Evolutionary conservation across 2,329 filamentous ascomycete species (phyloP).

Genomic region (Sordariomycetes sp.): DNA sequence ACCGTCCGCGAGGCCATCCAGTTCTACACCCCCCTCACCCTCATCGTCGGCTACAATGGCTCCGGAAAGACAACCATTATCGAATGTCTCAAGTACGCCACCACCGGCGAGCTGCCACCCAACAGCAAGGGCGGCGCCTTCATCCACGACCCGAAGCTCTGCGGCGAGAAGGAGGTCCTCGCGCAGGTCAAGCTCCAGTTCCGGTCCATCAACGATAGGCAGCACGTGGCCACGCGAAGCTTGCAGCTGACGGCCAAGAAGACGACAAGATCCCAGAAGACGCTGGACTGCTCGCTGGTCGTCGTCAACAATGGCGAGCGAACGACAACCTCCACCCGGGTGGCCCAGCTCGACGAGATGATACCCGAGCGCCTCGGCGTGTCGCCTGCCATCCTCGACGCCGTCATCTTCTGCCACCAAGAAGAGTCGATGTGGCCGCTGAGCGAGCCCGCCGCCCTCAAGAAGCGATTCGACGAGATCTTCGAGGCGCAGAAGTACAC

Average conservation of each 20-base stretch:
- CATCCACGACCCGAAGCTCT: conserved; percentile 92
- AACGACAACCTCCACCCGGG: conserved; percentile 67
- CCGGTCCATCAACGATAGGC: conserved; percentile 64
- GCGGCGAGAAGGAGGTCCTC: conserved; percentile 77
- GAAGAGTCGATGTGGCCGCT: conserved; percentile 97
- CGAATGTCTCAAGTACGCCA: conserved; percentile 96
- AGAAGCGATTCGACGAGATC: conserved; percentile 94
- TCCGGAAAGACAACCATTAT: conserved; percentile 99
- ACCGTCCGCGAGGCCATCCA: conserved; percentile 66
- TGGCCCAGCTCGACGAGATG: conserved; percentile 72
- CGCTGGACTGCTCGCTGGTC: conserved; percentile 70
- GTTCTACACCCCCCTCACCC: conserved; percentile 83
- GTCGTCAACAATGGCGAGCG: conserved; percentile 74
- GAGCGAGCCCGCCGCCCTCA: conserved; percentile 75
- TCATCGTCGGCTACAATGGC: conserved; percentile 96
- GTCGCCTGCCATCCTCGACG: conserved; percentile 80
- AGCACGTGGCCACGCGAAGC: conserved; percentile 76
- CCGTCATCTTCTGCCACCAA: conserved; percentile 97
- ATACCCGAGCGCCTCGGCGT: conserved; percentile 85
- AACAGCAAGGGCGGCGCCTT: conserved; percentile 89
- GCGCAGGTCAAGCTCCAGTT: conserved; percentile 91
- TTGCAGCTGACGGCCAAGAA: conserved; percentile 85
- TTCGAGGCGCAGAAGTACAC: conserved; percentile 97
- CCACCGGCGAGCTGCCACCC: conserved; percentile 85
- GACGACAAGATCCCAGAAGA: conserved; percentile 65